Base-by-base conservation (phyloP, 805 yeast genomes). In the Komagataella ulmi region DNA sequence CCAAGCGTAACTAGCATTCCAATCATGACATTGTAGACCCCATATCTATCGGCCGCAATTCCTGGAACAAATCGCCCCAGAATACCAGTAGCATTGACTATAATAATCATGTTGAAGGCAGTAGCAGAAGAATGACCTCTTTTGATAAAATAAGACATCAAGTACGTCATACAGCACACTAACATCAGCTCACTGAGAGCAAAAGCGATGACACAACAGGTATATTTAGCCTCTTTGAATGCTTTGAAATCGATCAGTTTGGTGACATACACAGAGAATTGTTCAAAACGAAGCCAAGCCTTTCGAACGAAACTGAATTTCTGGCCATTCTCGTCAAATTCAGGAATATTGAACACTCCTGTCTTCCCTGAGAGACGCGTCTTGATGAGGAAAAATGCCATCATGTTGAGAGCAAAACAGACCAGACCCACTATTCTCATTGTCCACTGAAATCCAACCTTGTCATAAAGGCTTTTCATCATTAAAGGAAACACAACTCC, bases 391-490 rank as follows among this genome's bases (percentile, higher is more conserved):
- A 68, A 1, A 17, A 74, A 61, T 2, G 74, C 61, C 6, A 64
- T 47, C 0, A 54, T 24, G 19, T 64, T 50, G 7, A 61, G 21
- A 1, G 53, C 54, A 1, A 58, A 58, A 49, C 45, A 68, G 52
- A 67, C 47, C n/a, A 69, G 61, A 0, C 71, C 74, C 49, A 81
- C 61, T 5, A 74, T 67, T 44, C 87, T 64, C 53, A 80, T 72
- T 1, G 85, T 72, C 85, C 86, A 81, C 1, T 67, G 72, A 59
- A 70, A 83, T 1, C 88, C 86, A n/a, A 76, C 62, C 12, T 61
- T 59, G 1, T 66, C 60, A 54, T 76, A 75, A 50, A 79, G 60
- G 10, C 68, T 59, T 52, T 74, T 65, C 53, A 81, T 62, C 61
- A 78, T 64, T 44, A 81, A 62, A 1, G 88, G 86, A 59, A 79